Base-by-base conservation (phyloP, 306 rosid genomes). In the Sechiopsis laciniata region DNA sequence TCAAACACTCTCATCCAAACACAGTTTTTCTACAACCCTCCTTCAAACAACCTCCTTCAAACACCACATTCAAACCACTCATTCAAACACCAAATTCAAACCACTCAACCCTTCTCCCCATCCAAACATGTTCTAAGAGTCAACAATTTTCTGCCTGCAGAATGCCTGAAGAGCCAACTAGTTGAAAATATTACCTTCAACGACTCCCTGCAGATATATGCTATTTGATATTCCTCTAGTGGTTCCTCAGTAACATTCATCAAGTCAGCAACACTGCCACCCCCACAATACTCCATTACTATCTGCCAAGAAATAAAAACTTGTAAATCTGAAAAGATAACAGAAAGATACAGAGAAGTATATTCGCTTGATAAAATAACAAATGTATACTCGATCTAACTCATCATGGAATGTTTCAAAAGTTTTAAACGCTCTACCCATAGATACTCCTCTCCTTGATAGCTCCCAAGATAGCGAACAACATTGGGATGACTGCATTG, bases 251-350 rank as follows among this genome's bases (percentile, higher is more conserved):
- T 85, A 69, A 84, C 92, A 16, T 82, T 83, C 97, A 94, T 91
- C 85, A 94, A 82, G 82, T 91, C 99, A 58, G 95, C 96, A 75
- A 91, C 90, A 84, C 99, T 94, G 77, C 99, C 99, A 84, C 99
- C 99, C 14, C 99, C 99, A 84, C 99, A 94, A 79, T 91, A 91
- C 81, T 94, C 99, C 99, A 94, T 94, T 80, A 94, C 99, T 84
- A 94, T 94, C 99, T 94, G 97, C 87, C 87, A 79, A 75, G 58
- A 85, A 67, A 74, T 61, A 60, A 82, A 81, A n/a, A 71, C 76
- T 76, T 81, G 77, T 79, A 80, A 79, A 57, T 78, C 72, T 60
- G 55, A 67, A 54, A 46, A 74, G 65, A 82, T 78, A 29, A 26
- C 54, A 70, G 72, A 59, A 15, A 76, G 14, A 60, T 55, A 73